Base-by-base conservation (phyloP, 768 basidiomycete species). In the Rhodotorula toruloides region DNA sequence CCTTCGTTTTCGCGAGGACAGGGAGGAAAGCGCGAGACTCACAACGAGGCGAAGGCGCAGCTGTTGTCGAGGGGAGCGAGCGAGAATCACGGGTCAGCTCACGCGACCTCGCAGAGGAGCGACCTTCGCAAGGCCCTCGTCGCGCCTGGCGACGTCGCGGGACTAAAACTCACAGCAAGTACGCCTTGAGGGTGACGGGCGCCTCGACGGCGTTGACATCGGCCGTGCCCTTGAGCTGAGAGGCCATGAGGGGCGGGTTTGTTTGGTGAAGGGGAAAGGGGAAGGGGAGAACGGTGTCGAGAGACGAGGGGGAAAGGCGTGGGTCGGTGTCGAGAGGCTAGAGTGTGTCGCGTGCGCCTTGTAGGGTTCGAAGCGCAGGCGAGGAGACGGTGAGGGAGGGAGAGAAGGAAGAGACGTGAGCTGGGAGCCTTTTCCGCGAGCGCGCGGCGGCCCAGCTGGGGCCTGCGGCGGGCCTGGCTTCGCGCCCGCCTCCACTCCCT, bases 321-420 rank as follows among this genome's bases (percentile, higher is more conserved):
- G 21, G 8, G 77, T 77, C 58, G 80, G 81, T 75, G 88, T 86
- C 79, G 90, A 89, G 57, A 77, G 88, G 36, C 81, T 87, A 57
- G 43, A 25, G 43, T 25, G 21, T 21, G 43, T n/a, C 43, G 21
- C 2, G 21, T 22, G 43, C 43, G 40, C n/a, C n/a, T 44, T 44
- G 43, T 22, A 25, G 43, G 21, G 43, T 11, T 42, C 40, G 12
- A 19, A 19, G 19, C 40, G 40, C 40, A 11, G 12, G 40, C 40
- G 40, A 11, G 40, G 11, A 19, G 11, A 19, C 19, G 40, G 16
- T 17, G 43, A 25, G n/a, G n/a, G n/a, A n/a, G n/a, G n/a, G n/a
- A n/a, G n/a, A n/a, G n/a, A n/a, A n/a, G n/a, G n/a, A n/a, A n/a
- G n/a, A n/a, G n/a, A n/a, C n/a, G n/a, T n/a, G n/a, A n/a, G n/a